These are phyloP conservation scores for Picochlorum sp. DNA, from an alignment of 139 green algal species.

Conservation along the genomic window DNA sequence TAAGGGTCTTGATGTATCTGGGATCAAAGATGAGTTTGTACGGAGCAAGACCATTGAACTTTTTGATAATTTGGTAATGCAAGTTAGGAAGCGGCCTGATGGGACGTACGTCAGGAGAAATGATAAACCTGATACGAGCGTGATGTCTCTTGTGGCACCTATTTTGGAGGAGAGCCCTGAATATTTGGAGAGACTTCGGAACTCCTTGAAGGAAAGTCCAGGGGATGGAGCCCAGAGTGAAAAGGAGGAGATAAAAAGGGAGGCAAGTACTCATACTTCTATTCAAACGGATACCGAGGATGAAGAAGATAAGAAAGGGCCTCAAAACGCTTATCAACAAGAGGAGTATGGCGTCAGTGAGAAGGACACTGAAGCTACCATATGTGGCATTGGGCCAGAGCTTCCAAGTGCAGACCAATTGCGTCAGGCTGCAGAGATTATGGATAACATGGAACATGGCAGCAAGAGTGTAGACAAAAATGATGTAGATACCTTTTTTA, in stretches of 20 bases:
- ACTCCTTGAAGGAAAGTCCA: no score
- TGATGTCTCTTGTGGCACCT: no score
- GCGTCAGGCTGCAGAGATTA: no score
- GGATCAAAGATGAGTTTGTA: constrained; percentile 20
- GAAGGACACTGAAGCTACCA: no score
- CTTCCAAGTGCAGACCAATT: no score
- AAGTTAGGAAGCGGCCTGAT: constrained; percentile 17
- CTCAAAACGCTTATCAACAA: neutral
- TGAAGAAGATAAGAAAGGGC: neutral
- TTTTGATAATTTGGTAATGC: constrained; percentile 22
- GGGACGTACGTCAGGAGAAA: constrained; percentile 13
- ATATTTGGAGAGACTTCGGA: no score
- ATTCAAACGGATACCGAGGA: neutral
- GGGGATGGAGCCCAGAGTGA: no score
- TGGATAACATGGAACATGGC: neutral
- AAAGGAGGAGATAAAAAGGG: neutral
- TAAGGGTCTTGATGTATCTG: constrained; percentile 23
- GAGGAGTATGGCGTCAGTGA: constrained; percentile 1
- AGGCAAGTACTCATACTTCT: neutral
- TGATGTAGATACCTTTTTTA: constrained; percentile 29
- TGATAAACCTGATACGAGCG: neutral
- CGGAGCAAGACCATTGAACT: constrained; percentile 6
- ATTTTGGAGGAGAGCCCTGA: no score
- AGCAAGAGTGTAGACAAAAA: constrained; percentile 5
- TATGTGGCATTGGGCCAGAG: no score